Evolutionary conservation across 345 rosid genomes (phyloP).

Genomic region (Eucalyptus caleyi): DNA sequence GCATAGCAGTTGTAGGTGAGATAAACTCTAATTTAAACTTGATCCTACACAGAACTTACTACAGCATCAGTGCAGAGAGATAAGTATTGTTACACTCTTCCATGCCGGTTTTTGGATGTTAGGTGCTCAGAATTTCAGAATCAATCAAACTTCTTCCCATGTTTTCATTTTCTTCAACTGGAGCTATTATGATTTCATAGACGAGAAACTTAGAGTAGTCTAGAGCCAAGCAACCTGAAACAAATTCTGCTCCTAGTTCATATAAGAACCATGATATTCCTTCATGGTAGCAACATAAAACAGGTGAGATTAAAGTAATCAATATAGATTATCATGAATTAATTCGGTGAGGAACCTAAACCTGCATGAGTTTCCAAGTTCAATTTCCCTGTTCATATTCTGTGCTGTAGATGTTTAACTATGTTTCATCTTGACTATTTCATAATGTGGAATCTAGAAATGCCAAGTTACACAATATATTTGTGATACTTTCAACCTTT

Average conservation of each 20-base stretch:
- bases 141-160: neutral
- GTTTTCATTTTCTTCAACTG: neutral
- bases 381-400: neutral
- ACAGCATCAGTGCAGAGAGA: neutral
- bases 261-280: neutral
- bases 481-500: neutral
- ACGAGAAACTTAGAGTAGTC: neutral
- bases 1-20: neutral
- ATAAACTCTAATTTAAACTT: neutral
- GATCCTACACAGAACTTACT: neutral
- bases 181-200: neutral
- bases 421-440: neutral
- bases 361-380: neutral
- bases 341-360: neutral
- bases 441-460: neutral
- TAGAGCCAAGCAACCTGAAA: neutral
- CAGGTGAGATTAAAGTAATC: neutral
- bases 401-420: neutral
- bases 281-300: neutral
- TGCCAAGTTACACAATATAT: neutral
- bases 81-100: neutral
- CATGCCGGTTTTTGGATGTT: neutral
- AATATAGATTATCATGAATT: neutral
- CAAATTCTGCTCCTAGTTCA: neutral
- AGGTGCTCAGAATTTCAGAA: neutral